A percentile compares a stretch with the other conserved stretches of the same genome.
These are phyloP conservation scores for Dothidotthia symphoricarpi DNA, from an alignment of 2,329 filamentous ascomycete species.

Conservation along the genomic window DNA sequence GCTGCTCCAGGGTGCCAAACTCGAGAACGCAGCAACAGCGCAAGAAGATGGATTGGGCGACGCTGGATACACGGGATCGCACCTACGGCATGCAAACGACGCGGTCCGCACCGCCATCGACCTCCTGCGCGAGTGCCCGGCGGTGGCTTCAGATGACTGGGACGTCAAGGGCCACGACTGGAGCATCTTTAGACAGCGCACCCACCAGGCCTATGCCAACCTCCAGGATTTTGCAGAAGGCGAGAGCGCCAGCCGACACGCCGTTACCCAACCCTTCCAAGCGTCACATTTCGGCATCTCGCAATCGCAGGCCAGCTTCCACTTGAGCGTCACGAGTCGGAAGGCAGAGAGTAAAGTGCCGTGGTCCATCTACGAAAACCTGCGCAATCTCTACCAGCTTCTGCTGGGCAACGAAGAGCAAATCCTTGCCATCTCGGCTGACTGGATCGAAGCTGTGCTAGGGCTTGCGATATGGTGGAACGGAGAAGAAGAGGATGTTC, in stretches of 20 bases:
- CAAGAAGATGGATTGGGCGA: conserved; percentile 62
- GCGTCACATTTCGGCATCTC: conserved; percentile 39
- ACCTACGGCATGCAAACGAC: conserved; percentile 74
- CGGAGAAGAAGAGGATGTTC: conserved; percentile 59
- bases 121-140: conserved; percentile 72
- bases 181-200: conserved; percentile 76
- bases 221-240: conserved; percentile 79
- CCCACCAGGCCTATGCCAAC: conserved; percentile 66
- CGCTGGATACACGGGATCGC: conserved; percentile 68
- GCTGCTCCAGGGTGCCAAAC: conserved; percentile 72
- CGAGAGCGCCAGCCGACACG: conserved; percentile 52
- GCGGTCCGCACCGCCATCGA: conserved; percentile 68
- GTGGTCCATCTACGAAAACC: conserved; percentile 84
- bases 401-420: conserved; percentile 72
- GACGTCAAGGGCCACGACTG: conserved; percentile 78
- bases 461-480: conserved; percentile 91
- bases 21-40: conserved; percentile 69
- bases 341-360: conserved; percentile 84
- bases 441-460: conserved; percentile 89
- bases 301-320: conserved; percentile 54
- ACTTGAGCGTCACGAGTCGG: conserved; percentile 64
- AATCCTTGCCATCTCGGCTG: conserved; percentile 73
- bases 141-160: conserved; percentile 67
- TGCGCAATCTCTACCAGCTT: conserved; percentile 77
- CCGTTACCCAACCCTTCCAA: conserved; percentile 48